Conservation (phyloP, 1,284 basidiomycete genomes). For the Boletus smithii region DNA sequence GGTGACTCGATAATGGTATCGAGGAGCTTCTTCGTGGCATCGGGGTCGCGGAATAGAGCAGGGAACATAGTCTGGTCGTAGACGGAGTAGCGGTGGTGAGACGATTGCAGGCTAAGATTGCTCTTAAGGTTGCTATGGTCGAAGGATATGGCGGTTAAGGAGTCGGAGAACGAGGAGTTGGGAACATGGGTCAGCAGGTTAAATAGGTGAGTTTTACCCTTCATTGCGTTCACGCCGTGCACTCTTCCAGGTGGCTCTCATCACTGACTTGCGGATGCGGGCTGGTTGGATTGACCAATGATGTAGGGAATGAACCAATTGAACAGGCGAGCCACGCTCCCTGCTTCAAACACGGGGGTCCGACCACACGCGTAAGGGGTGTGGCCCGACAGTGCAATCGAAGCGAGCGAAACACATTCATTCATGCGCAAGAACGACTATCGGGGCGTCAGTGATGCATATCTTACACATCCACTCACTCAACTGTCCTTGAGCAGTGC, state of each 20-base stretch:
- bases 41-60: constrained; percentile 59
- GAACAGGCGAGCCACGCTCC: constrained; percentile 29
- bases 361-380: constrained; percentile 28
- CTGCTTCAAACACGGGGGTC: constrained; percentile 21
- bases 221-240: constrained; percentile 32
- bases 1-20: constrained; percentile 67
- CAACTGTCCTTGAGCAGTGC: constrained; percentile 11
- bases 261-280: constrained; percentile 33
- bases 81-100: constrained; percentile 41
- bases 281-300: constrained; percentile 30
- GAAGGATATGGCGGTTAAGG: constrained; percentile 37
- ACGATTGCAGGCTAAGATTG: constrained; percentile 25
- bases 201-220: constrained; percentile 26
- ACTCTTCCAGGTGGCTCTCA: constrained; percentile 21
- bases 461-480: constrained; percentile 18
- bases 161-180: constrained; percentile 45
- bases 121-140: constrained; percentile 29
- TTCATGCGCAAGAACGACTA: constrained; percentile 7
- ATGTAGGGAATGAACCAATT: constrained; percentile 19
- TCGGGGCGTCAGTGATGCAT: constrained; percentile 7
- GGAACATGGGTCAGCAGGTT: constrained; percentile 34
- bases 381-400: constrained; percentile 19
- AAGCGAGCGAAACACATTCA: constrained; percentile 11
- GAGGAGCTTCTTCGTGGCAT: constrained; percentile 57
- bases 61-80: constrained; percentile 53